phyloP scores from a whole-genome alignment of 2,329 filamentous ascomycete species.

The Fusarium sp. region DNA sequence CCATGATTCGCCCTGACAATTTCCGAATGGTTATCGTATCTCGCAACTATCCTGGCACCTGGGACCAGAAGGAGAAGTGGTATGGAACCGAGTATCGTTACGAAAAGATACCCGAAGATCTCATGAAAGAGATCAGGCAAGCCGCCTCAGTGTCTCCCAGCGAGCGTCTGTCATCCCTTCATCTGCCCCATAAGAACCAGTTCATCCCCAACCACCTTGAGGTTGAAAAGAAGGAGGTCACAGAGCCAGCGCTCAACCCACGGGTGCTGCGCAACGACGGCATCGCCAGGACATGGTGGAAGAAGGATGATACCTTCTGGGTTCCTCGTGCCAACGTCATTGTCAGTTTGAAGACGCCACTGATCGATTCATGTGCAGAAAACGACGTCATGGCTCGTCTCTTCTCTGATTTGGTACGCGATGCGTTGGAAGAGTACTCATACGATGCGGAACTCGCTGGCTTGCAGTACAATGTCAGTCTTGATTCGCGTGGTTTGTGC shows the following conservation, averaged over 20 bases:
- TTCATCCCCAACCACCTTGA: conserved; percentile 95
- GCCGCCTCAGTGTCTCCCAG: conserved; percentile 69
- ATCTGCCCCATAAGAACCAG: conserved; percentile 92
- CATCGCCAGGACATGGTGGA: conserved; percentile 88
- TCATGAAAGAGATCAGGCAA: conserved; percentile 76
- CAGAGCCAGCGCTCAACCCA: conserved; percentile 78
- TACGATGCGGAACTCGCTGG: conserved; percentile 97
- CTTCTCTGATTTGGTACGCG: conserved; percentile 86
- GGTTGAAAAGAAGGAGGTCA: conserved; percentile 93
- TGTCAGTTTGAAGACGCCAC: conserved; percentile 81
- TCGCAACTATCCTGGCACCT: conserved; percentile 84
- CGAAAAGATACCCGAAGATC: conserved; percentile 81
- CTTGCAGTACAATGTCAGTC: conserved; percentile 81
- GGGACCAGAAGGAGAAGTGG: conserved; percentile 94
- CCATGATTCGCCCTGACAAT: conserved; percentile 85
- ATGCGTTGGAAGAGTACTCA: conserved; percentile 90
- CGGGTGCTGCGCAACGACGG: conserved; percentile 88
- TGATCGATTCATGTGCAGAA: conserved; percentile 82
- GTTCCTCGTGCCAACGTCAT: conserved; percentile 93
- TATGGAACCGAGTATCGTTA: conserved; percentile 95
- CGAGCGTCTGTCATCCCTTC: conserved; percentile 76
- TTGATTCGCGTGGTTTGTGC: conserved; percentile 79
- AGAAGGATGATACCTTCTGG: conserved; percentile 99
- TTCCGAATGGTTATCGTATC: conserved; percentile 87
- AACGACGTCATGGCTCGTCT: conserved; percentile 82